Conservation (phyloP, 352 stramenopile species). For the Albugo candida region DNA sequence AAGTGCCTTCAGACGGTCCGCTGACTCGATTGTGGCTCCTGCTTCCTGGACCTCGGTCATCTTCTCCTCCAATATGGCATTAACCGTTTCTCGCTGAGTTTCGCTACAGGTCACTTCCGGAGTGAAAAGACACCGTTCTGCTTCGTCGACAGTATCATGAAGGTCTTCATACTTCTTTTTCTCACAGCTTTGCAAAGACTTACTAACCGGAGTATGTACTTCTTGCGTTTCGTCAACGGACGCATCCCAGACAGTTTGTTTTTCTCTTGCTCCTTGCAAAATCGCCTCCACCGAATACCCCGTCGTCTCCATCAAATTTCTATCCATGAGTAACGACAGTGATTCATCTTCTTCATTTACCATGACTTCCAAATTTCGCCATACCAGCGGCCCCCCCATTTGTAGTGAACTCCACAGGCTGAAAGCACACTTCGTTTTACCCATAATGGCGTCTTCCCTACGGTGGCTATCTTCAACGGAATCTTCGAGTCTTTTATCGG, state of each 20-base stretch:
- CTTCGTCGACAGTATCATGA: background rate
- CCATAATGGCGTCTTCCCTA: no score
- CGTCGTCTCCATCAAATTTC: no score
- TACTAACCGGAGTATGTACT: background rate
- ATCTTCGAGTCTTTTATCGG: no score
- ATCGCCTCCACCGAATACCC: background rate
- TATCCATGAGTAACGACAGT: background rate
- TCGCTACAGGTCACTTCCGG: background rate
- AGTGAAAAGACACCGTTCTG: background rate
- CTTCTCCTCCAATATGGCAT: background rate
- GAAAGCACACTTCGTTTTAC: no score
- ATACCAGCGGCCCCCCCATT: no score
- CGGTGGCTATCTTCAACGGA: no score
- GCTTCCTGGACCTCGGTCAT: background rate
- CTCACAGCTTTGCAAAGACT: background rate
- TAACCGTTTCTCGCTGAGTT: background rate
- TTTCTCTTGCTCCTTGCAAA: background rate
- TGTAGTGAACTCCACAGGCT: no score
- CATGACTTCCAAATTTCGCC: no score
- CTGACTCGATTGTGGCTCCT: background rate
- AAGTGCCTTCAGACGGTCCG: no score
- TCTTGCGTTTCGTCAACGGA: background rate
- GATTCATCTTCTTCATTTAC: no score
- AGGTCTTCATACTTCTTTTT: background rate
- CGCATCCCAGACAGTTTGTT: background rate